These are phyloP conservation scores for Paramecium sexaurelia DNA, from an alignment of 73 alveolate species.

Conservation along the genomic window DNA sequence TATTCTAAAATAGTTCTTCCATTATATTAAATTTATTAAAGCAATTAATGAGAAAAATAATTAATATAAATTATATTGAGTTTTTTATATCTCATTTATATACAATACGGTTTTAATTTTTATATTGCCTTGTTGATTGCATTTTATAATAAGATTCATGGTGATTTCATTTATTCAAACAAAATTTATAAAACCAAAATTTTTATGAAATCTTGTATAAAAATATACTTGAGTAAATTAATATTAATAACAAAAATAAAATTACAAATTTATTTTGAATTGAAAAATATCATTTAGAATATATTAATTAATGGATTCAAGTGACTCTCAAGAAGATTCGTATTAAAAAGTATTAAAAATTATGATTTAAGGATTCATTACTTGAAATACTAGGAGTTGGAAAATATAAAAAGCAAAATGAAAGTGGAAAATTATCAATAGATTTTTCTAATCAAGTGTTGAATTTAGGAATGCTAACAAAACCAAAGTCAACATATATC, in stretches of 20 bases:
- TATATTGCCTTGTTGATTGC: no score
- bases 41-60: neutral
- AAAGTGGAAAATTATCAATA: neutral
- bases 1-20: conserved; percentile 57
- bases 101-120: no score
- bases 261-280: neutral
- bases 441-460: neutral
- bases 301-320: conserved; percentile 6
- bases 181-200: neutral
- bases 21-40: neutral
- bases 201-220: neutral
- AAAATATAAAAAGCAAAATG: neutral
- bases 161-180: neutral
- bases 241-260: no score
- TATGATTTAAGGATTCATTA: neutral
- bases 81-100: no score
- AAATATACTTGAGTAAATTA: no score
- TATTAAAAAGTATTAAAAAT: neutral
- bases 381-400: neutral
- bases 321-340: neutral
- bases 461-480: neutral
- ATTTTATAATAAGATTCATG: neutral
- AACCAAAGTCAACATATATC: neutral
- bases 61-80: no score
- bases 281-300: no score